Conservation (phyloP, 208 protist species). For the Paratrypanosoma confusum region DNA sequence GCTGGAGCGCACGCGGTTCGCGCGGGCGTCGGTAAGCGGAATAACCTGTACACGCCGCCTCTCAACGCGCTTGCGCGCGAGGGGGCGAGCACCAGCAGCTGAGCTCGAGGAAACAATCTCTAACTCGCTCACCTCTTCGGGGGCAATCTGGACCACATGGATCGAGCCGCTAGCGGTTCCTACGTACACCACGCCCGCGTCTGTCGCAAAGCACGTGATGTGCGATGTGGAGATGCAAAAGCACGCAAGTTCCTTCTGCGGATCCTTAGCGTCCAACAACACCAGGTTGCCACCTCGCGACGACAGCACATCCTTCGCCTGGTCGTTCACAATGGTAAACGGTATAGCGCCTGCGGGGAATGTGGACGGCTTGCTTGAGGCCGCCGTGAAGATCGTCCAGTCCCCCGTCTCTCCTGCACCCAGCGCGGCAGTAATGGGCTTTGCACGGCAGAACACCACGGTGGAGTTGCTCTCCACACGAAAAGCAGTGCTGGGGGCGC, state of each 20-base stretch:
- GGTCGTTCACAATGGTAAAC: constrained; percentile 15
- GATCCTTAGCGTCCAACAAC: constrained; percentile 17
- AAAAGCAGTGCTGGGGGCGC: constrained; percentile 1
- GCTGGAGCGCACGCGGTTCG: background rate
- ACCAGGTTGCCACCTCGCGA: constrained; percentile 7
- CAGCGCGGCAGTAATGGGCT: background rate
- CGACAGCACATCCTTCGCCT: constrained; percentile 12
- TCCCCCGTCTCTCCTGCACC: constrained; percentile 11
- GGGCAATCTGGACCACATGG: constrained; percentile 9
- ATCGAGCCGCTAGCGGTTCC: constrained; percentile 21
- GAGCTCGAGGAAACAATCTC: no score
- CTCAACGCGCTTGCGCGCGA: no score
- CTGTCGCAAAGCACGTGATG: constrained; percentile 6
- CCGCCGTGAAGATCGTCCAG: constrained; percentile 7
- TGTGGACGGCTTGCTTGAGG: constrained; percentile 4
- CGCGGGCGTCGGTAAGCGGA: no score
- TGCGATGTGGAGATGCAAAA: constrained; percentile 9
- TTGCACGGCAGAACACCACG: constrained; percentile 14
- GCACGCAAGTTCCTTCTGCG: constrained; percentile 8
- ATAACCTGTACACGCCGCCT: no score
- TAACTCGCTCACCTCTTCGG: constrained; percentile 7
- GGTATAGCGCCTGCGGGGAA: constrained; percentile 11
- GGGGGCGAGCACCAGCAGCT: no score
- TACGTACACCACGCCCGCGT: constrained; percentile 13
- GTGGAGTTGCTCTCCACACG: constrained; percentile 4